These are phyloP conservation scores for Leucosporidium yakuticum DNA, from an alignment of 768 basidiomycete genomes.

Conservation along the genomic window DNA sequence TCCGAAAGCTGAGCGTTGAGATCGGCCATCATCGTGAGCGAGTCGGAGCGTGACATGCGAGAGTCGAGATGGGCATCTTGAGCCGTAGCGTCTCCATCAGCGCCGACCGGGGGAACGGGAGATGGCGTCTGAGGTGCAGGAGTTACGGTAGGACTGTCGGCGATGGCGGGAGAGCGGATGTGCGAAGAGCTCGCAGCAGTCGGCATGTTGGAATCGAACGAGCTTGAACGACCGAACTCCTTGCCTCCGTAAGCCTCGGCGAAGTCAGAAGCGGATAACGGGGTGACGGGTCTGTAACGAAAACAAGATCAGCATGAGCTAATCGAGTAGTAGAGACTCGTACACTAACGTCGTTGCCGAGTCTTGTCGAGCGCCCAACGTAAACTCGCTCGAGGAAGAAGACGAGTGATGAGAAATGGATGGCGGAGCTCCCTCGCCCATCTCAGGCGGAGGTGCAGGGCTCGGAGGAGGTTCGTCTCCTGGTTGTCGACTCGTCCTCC, in stretches of 20 bases:
- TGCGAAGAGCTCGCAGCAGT: neutral
- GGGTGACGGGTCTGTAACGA: neutral
- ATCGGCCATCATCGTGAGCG: neutral
- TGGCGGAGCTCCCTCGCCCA: no score
- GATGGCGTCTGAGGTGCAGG: neutral
- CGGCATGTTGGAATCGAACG: neutral
- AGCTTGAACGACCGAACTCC: neutral
- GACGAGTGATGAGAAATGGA: no score
- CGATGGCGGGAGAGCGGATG: neutral
- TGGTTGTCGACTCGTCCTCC: no score
- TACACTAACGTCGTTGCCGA: no score
- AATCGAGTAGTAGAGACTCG: no score
- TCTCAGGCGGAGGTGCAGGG: no score
- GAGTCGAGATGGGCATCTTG: neutral
- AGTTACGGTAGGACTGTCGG: neutral
- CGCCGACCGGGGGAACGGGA: neutral
- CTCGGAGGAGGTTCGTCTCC: no score
- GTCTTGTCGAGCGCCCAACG: no score
- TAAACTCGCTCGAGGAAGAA: no score
- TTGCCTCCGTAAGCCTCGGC: neutral
- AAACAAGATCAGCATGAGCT: no score
- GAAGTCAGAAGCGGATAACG: conserved; percentile 8
- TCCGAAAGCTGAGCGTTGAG: neutral
- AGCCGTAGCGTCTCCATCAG: no score
- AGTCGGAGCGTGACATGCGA: neutral